phyloP scores from a whole-genome alignment of 176 grass and related monocot genomes.

The Sorghum bicolor region Sorghum_bicolor_NCBIv3 NC_012871.2:72316001-72316500 shows the following conservation, averaged over 20 bases:
- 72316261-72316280: not conserved
- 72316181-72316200: not conserved
- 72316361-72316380: slow-evolving; percentile 13
- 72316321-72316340: not conserved
- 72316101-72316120: not conserved
- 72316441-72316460: slow-evolving; percentile 26
- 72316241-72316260: slow-evolving; percentile 6
- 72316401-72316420: not conserved
- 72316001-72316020: not conserved
- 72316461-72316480: not conserved
- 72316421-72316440: not conserved
- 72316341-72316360: slow-evolving; percentile 22
- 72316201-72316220: not conserved
- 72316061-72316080: slow-evolving; percentile 8
- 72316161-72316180: slow-evolving; percentile 5
- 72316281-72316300: slow-evolving; percentile 5
- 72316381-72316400: not conserved
- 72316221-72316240: not conserved
- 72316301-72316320: not conserved
- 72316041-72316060: slow-evolving; percentile 37
- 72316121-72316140: not conserved
- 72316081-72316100: not conserved
- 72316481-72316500: slow-evolving; percentile 27
- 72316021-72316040: slow-evolving; percentile 17
- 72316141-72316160: not conserved